Evolutionary conservation across 495 filamentous ascomycete species (phyloP).

Genomic region (Mytilinidion resinicola): DNA sequence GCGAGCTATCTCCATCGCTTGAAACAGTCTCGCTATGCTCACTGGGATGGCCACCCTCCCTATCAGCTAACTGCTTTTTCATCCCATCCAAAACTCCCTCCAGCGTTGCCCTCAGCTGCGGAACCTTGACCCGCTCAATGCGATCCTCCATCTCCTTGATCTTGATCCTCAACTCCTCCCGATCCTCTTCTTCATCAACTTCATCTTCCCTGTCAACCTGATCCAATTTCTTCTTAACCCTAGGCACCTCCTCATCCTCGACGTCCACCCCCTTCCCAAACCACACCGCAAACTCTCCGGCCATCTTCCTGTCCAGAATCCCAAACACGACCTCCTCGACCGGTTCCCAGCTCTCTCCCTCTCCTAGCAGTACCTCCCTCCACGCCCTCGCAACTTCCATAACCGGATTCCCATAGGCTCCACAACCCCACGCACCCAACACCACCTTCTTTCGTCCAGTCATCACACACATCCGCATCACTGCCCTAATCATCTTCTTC

Average conservation of each 20-base stretch:
- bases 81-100: conserved; percentile 13
- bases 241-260: conserved; percentile 7
- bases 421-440: conserved; percentile 39
- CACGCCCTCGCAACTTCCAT: conserved; percentile 33
- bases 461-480: conserved; percentile 30
- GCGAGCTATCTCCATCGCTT: background rate
- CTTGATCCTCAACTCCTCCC: conserved; percentile 22
- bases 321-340: conserved; percentile 47
- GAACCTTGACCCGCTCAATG: conserved; percentile 19
- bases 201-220: background rate
- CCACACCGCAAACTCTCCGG: conserved; percentile 27
- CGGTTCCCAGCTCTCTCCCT: conserved; percentile 28
- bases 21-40: background rate
- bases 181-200: conserved; percentile 10
- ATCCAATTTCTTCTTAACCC: background rate
- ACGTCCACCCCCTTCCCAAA: conserved; percentile 24
- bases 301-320: conserved; percentile 34
- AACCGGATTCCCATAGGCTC: conserved; percentile 37
- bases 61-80: conserved; percentile 13
- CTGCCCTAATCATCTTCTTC: conserved; percentile 34
- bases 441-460: conserved; percentile 31
- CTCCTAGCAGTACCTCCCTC: conserved; percentile 29
- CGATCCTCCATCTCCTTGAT: conserved; percentile 26
- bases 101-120: conserved; percentile 22
- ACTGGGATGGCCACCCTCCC: background rate